phyloP scores from a whole-genome alignment of 768 basidiomycete genomes.

The Fistulinella prunicolor region DNA sequence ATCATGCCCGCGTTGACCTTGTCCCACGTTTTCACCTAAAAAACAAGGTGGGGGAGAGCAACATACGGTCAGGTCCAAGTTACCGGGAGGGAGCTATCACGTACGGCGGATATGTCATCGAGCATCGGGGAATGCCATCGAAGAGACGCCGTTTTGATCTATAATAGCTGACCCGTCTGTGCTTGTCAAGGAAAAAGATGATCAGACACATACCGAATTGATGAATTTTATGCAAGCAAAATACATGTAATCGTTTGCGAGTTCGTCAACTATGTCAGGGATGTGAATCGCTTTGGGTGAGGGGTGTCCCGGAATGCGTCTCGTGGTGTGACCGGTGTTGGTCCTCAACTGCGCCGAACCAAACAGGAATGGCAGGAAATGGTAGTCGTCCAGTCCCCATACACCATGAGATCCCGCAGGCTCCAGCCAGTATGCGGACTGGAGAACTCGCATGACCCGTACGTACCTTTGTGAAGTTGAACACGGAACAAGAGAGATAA shows the following conservation, averaged over 20 bases:
- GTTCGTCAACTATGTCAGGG: slow-evolving; percentile 87
- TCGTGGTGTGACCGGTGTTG: slow-evolving; percentile 1
- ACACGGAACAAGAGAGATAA: background rate
- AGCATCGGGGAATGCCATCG: slow-evolving; percentile 99
- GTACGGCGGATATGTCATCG: slow-evolving; percentile 88
- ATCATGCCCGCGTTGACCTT: slow-evolving; percentile 96
- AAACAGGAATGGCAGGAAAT: slow-evolving; percentile 90
- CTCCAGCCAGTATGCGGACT: slow-evolving; percentile 96
- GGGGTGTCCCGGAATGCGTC: slow-evolving; percentile 58
- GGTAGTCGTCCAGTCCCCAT: slow-evolving; percentile 97
- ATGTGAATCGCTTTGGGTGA: slow-evolving; percentile 92
- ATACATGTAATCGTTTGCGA: slow-evolving; percentile 92
- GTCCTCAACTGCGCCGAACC: slow-evolving; percentile 70
- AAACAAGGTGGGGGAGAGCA: background rate
- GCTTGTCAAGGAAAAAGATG: background rate
- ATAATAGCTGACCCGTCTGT: background rate
- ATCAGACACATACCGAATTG: slow-evolving; percentile 65
- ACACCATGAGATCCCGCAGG: slow-evolving; percentile 99
- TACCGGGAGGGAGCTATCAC: slow-evolving; percentile 10
- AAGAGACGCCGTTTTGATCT: slow-evolving; percentile 95
- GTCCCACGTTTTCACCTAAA: slow-evolving; percentile 85
- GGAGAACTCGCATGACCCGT: slow-evolving; percentile 77
- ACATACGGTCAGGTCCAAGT: background rate
- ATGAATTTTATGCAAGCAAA: slow-evolving; percentile 94
- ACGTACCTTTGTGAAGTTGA: slow-evolving; percentile 52